These are phyloP conservation scores for Coemansia sp. DNA, from an alignment of 192 early-diverging fungal species.

Conservation along the genomic window DNA sequence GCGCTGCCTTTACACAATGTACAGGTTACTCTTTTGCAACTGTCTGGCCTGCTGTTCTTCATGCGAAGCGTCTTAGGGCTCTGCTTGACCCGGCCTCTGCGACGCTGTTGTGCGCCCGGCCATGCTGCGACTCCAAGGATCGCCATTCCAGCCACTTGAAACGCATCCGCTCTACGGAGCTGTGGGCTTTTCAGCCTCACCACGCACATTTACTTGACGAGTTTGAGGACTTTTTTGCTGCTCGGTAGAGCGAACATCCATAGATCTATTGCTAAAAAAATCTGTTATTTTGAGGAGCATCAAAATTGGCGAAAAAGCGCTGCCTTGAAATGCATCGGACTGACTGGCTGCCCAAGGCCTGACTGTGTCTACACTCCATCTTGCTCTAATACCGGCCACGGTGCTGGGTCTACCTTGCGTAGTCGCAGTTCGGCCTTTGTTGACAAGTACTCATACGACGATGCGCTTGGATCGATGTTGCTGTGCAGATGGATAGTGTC, in stretches of 20 bases:
- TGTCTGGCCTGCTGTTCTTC: conserved; percentile 27
- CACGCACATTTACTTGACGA: conserved; percentile 41
- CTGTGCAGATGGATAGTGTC: conserved; percentile 68
- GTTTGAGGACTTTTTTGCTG: conserved; percentile 29
- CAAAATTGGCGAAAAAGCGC: background rate
- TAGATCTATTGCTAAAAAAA: background rate
- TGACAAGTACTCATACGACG: conserved; percentile 64
- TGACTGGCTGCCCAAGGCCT: background rate
- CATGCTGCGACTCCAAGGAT: conserved; percentile 35
- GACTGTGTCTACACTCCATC: conserved; percentile 4
- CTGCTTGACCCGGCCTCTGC: conserved; percentile 13
- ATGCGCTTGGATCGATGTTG: conserved; percentile 66
- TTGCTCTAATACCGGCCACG: conserved; percentile 35
- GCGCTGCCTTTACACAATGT: conserved; percentile 28
- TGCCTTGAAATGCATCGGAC: background rate
- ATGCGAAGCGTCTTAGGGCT: conserved; percentile 24
- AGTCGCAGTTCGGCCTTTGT: conserved; percentile 79
- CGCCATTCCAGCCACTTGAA: conserved; percentile 24
- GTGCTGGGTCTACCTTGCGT: conserved; percentile 59
- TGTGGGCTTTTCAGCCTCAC: conserved; percentile 52
- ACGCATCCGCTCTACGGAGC: conserved; percentile 40
- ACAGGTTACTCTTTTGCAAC: conserved; percentile 33
- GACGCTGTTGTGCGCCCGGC: conserved; percentile 17
- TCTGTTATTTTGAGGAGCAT: background rate
- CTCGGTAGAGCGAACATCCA: conserved; percentile 5